A percentile compares a stretch with the other conserved stretches of the same genome.
Conservation (phyloP, 805 yeast genomes). For the Saccharomycopsis capsularis region DNA sequence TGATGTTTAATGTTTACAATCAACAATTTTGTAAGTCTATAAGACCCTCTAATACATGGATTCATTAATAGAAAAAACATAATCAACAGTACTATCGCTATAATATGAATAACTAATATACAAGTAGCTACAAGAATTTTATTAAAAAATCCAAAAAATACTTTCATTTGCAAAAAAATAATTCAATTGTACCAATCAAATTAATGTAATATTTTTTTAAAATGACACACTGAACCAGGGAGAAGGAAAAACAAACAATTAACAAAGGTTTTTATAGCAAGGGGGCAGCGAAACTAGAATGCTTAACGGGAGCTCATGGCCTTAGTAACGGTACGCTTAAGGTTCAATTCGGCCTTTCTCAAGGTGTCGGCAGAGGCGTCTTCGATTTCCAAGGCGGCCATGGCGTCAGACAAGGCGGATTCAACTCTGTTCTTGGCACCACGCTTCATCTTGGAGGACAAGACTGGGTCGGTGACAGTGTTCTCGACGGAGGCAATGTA, state of each 20-base stretch:
- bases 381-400: conserved; percentile 95
- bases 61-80: too few species aligned
- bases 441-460: conserved; percentile 95
- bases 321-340: conserved; percentile 99
- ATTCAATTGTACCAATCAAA: too few species aligned
- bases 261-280: too few species aligned
- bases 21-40: too few species aligned
- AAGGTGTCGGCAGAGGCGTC: conserved; percentile 94
- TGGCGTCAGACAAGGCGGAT: conserved; percentile 95
- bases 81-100: neutral
- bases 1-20: too few species aligned
- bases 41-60: too few species aligned
- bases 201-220: too few species aligned
- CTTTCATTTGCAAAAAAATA: neutral
- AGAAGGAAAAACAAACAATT: too few species aligned
- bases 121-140: too few species aligned
- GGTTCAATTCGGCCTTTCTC: conserved; percentile 98
- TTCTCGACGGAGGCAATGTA: conserved; percentile 94
- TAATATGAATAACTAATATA: neutral
- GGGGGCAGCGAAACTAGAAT: neutral
- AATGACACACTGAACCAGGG: too few species aligned
- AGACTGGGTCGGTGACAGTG: conserved; percentile 96
- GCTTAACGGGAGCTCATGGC: conserved; percentile 96
- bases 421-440: conserved; percentile 96
- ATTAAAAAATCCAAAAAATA: conserved; percentile 2